These are phyloP conservation scores for Aspergillus ustus DNA, from an alignment of 2,329 filamentous ascomycete genomes.

Conservation along the genomic window DNA sequence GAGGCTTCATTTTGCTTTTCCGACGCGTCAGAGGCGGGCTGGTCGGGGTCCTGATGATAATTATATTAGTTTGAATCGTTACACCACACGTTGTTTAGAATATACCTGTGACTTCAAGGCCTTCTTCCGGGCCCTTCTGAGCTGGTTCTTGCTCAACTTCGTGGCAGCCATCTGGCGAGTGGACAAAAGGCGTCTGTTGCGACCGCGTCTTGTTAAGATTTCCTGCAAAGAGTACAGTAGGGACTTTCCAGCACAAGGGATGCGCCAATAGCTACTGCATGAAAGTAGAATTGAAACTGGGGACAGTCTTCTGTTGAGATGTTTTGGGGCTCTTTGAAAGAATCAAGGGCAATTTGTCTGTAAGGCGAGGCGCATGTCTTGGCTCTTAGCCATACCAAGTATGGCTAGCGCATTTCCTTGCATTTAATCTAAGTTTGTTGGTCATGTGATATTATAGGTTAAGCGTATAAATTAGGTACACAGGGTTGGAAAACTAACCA, in stretches of 20 bases:
- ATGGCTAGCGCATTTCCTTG: too few relatives aligned
- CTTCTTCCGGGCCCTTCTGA: conserved; percentile 93
- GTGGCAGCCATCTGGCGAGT: conserved; percentile 25
- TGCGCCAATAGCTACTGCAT: not conserved
- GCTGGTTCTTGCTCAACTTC: conserved; percentile 93
- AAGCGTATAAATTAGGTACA: too few relatives aligned
- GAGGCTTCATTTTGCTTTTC: conserved; percentile 14
- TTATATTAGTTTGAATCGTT: conserved; percentile 23
- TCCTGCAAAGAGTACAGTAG: not conserved
- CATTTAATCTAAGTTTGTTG: too few relatives aligned
- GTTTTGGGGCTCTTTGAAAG: too few relatives aligned
- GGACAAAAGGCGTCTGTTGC: not conserved
- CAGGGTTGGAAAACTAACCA: too few relatives aligned
- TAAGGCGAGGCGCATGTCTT: too few relatives aligned
- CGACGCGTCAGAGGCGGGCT: conserved; percentile 10
- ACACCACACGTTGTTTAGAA: too few relatives aligned
- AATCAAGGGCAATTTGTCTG: too few relatives aligned
- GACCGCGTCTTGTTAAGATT: not conserved
- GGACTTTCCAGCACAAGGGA: not conserved
- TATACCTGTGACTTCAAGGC: conserved; percentile 76
- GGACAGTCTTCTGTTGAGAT: too few relatives aligned
- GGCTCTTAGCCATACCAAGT: too few relatives aligned
- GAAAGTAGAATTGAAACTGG: too few relatives aligned
- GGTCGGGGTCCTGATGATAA: conserved; percentile 35
- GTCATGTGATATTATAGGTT: too few relatives aligned